Base-by-base conservation (phyloP, 495 filamentous ascomycete species). In the Hypomontagnella monticulosa region DNA sequence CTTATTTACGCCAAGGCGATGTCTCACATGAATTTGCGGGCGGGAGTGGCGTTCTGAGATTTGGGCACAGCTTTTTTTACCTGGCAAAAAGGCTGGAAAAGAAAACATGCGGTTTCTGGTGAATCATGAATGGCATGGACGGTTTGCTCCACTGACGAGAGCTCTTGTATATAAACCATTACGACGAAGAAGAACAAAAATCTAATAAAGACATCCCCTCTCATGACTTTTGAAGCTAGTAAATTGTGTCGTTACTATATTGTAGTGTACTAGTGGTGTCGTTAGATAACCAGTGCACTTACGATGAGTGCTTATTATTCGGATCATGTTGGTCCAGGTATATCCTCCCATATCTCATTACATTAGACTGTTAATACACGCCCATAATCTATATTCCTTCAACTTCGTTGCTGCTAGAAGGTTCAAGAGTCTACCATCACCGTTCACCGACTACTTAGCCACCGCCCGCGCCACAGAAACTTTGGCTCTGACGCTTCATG, bases 21-120 rank as follows among this genome's bases (percentile, higher is more conserved):
- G 57, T 46, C 50, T 68, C 54, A n/a, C 58, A 68, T 58, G 56
- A 61, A 62, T 66, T 63, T 56, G 58, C 74, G 62, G 80, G 75
- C 76, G 78, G 76, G 70, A 68, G 74, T 42, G 73, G 80, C 79
- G 80, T 82, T 82, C 57, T 73, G 79, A 79, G 80, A 81, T 80
- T 57, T 63, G 70, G 51, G 69, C 57, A 79, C 76, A 77, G 73
- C 11, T 38, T 20, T 60, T 61, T 59, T 76, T 59, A 40, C 57
- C 61, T 67, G 2, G 50, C 57, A 57, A n/a, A n/a, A n/a, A n/a
- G 57, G 61, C 48, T 67, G 69, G 49, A 59, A 57, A 46, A 6
- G 6, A 53, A 54, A 38, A 36, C 59, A 63, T 20, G 55, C 53
- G 66, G 34, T 58, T 42, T 66, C 61, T 48, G 67, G 63, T 67